Evolutionary conservation across 2,329 filamentous ascomycete species (phyloP).

Genomic region (Colletotrichum cordylinicola): DNA sequence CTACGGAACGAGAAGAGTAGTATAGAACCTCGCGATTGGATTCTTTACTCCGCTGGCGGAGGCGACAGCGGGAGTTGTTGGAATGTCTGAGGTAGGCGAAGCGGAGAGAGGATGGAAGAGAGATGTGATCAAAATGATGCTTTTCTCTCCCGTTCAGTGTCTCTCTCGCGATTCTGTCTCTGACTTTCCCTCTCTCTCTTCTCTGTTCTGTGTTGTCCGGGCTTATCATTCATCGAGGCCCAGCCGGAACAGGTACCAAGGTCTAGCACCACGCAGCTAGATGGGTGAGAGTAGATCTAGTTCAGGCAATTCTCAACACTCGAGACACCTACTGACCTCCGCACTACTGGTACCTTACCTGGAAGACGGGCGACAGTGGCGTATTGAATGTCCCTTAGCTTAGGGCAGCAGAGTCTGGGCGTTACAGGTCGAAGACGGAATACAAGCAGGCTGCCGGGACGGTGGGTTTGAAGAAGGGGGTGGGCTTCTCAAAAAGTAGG

Average conservation of each 20-base stretch:
- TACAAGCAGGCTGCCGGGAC: slow-evolving; percentile 21
- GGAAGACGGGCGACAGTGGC: slow-evolving; percentile 5
- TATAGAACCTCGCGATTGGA: background rate
- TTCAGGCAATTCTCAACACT: background rate
- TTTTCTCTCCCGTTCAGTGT: slow-evolving; percentile 16
- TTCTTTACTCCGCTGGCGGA: background rate
- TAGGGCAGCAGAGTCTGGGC: slow-evolving; percentile 17
- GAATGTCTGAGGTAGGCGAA: slow-evolving; percentile 9
- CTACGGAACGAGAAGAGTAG: background rate
- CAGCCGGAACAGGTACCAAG: slow-evolving; percentile 2
- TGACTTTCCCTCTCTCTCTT: background rate
- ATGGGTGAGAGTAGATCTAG: background rate
- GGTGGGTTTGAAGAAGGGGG: slow-evolving; percentile 17
- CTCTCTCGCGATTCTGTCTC: background rate
- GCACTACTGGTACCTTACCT: background rate
- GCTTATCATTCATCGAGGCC: background rate
- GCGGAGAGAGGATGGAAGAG: slow-evolving; percentile 3
- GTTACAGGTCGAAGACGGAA: slow-evolving; percentile 15
- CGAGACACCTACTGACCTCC: background rate
- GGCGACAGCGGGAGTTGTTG: background rate
- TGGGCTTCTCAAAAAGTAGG: slow-evolving; percentile 10
- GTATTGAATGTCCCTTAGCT: slow-evolving; percentile 10
- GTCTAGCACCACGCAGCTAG: background rate
- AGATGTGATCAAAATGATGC: slow-evolving; percentile 16
- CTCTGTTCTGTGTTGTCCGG: background rate